Evolutionary conservation across 2,329 filamentous ascomycete genomes (phyloP), one percentile per base, ranked within the genome.

Genomic region (Aspergillus udagawae): DNA sequence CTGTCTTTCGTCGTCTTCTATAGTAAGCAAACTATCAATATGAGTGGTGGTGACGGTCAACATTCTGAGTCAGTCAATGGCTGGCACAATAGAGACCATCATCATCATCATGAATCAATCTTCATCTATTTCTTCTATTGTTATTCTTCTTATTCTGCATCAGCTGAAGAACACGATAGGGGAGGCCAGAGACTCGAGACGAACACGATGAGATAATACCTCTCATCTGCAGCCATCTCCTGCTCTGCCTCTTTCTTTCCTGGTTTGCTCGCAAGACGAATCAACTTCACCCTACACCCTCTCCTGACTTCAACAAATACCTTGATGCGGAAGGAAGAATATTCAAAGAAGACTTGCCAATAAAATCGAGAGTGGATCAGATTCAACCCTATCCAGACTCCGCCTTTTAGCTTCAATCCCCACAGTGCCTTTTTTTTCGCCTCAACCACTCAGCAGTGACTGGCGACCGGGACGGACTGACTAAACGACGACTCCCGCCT

Each of bases 401-500:
- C 42, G 21, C 14, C 41, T 44, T 20, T 21, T 44, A 23, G 41
- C 8, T 44, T 44, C 21, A 44, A 27, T 27, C 21, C 23, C 47
- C 47, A 49, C 47, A 9, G 47, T 49, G 27, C 23, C 47, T 12
- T 23, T 49, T 28, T 49, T 49, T 49, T 29, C 14, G 47, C 47
- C 27, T 49, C 47, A 49, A 49, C 47, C 47, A 49, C 47, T 49
- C 17, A 49, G 47, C 32, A 38, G 32, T 7, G 14, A 17, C 32
- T 38, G 32, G 44, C 44, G 44, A 23, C 44, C 44, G 44, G 27
- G 51, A 38, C 38, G 42, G n/a, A 28, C 25, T 47, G 45, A 53
- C 50, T 56, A 51, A 49, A 56, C 51, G 48, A 56, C 32, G 53
- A 62, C 23, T 63, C 55, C 21, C 54, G 58, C 48, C 52, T 57